A percentile compares a stretch with the other conserved stretches of the same genome.
These are phyloP conservation scores for Ogataea paraovalis DNA, from an alignment of 805 yeast species.

Conservation along the genomic window DNA sequence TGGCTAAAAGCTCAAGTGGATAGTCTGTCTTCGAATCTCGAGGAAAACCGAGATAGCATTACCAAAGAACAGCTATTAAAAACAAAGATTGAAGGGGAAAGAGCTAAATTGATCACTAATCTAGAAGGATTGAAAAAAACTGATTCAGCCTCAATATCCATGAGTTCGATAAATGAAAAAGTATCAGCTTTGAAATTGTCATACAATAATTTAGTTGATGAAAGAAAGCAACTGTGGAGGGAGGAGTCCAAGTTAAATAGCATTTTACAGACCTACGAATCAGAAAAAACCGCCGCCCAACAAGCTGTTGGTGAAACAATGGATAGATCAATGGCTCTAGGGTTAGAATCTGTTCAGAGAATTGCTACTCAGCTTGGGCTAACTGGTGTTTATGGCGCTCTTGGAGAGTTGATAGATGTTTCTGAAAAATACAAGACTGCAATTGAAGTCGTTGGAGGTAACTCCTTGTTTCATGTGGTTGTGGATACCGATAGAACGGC, in stretches of 20 bases:
- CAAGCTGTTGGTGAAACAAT: conserved; percentile 65
- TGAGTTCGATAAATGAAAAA: conserved; percentile 29
- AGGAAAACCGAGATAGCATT: conserved; percentile 10
- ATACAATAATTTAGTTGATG: conserved; percentile 50
- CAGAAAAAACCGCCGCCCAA: conserved; percentile 54
- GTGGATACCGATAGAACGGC: conserved; percentile 89
- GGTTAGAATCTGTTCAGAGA: conserved; percentile 64
- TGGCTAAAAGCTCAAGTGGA: conserved; percentile 60
- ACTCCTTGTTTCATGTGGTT: conserved; percentile 78
- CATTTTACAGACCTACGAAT: conserved; percentile 48
- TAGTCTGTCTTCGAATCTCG: conserved; percentile 24
- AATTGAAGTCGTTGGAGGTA: conserved; percentile 87
- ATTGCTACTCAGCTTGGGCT: conserved; percentile 59
- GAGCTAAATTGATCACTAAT: conserved; percentile 33
- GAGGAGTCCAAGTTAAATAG: conserved; percentile 64
- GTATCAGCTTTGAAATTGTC: conserved; percentile 34
- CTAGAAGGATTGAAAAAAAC: conserved; percentile 1
- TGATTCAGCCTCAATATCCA: conserved; percentile 20
- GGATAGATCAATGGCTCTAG: conserved; percentile 66
- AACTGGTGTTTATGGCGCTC: conserved; percentile 70
- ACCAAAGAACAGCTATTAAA: conserved; percentile 9
- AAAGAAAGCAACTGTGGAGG: conserved; percentile 74
- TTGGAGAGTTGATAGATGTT: conserved; percentile 79
- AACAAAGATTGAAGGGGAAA: conserved; percentile 29
- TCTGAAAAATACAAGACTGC: conserved; percentile 82